Percentiles rank a stretch among this genome's conserved stretches.
These are phyloP conservation scores for Candida saitoana DNA, from an alignment of 805 yeast species.

Conservation along the genomic window DNA sequence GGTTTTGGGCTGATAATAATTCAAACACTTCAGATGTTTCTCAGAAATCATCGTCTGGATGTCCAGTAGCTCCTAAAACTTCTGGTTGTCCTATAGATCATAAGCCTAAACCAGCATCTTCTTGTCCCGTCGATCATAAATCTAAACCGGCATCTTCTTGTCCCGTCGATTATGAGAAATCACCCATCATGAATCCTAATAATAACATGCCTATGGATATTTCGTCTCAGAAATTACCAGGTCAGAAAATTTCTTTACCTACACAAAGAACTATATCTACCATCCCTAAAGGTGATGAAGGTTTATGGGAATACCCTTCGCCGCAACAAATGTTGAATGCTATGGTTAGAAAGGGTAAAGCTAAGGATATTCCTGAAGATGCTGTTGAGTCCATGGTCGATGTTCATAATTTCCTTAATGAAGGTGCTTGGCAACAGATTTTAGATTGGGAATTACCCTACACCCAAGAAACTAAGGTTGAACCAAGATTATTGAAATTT, in stretches of 20 bases:
- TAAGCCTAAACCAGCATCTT: constrained; percentile 4
- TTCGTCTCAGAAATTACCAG: constrained; percentile 66
- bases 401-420: constrained; percentile 92
- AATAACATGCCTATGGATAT: constrained; percentile 83
- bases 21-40: background rate
- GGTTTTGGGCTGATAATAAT: constrained; percentile 73
- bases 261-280: constrained; percentile 79
- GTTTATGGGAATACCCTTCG: constrained; percentile 97
- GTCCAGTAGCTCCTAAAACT: constrained; percentile 39
- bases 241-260: constrained; percentile 74
- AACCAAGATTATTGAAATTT: constrained; percentile 78
- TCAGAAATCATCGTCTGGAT: constrained; percentile 14
- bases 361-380: constrained; percentile 83
- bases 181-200: constrained; percentile 58
- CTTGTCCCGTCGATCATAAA: constrained; percentile 12
- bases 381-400: constrained; percentile 97
- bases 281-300: constrained; percentile 83
- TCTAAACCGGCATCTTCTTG: constrained; percentile 14
- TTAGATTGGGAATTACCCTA: constrained; percentile 84
- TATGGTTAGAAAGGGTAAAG: constrained; percentile 90
- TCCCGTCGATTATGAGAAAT: constrained; percentile 13
- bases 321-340: constrained; percentile 99
- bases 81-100: constrained; percentile 12
- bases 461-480: constrained; percentile 47
- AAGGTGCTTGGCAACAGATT: constrained; percentile 96